Evolutionary conservation across 495 filamentous ascomycete species (phyloP).

Genomic region (Penicillium coffeae): DNA sequence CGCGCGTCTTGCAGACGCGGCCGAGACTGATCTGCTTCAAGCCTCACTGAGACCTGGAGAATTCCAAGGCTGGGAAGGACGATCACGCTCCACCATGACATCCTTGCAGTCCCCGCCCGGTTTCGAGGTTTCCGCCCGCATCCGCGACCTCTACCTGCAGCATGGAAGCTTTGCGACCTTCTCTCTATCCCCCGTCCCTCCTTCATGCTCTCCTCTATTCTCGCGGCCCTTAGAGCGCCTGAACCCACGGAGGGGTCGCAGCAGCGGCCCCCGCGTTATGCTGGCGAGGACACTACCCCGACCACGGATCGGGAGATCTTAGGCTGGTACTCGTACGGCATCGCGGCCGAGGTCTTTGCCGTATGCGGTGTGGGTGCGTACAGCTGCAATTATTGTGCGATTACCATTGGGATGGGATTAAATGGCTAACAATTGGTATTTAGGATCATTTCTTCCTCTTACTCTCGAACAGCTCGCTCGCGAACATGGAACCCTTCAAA

Average conservation of each 20-base stretch:
- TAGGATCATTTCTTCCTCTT: conserved; percentile 85
- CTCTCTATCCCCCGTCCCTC: conserved; percentile 13
- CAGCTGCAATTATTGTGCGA: background rate
- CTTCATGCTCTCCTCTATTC: conserved; percentile 20
- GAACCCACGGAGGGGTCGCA: conserved; percentile 21
- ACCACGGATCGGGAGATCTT: conserved; percentile 75
- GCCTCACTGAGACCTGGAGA: too few species aligned
- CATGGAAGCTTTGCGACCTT: background rate
- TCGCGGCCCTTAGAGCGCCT: conserved; percentile 17
- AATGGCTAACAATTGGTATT: too few species aligned
- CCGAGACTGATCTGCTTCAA: too few species aligned
- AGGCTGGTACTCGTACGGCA: conserved; percentile 88
- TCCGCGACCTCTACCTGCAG: conserved; percentile 14
- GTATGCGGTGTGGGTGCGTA: conserved; percentile 66
- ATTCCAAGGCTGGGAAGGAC: too few species aligned
- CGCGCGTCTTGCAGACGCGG: too few species aligned
- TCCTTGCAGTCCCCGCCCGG: conserved; percentile 5
- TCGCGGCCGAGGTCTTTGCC: conserved; percentile 88
- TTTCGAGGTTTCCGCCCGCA: conserved; percentile 26
- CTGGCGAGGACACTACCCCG: conserved; percentile 75
- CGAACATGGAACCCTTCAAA: conserved; percentile 71
- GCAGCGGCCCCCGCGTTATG: conserved; percentile 51
- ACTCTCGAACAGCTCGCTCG: conserved; percentile 83
- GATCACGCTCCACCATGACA: conserved; percentile 12
- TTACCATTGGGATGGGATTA: too few species aligned